Evolutionary conservation across 306 rosid species (phyloP), one percentile per base, ranked within the genome.

Genomic region (Parietaria judaica): DNA sequence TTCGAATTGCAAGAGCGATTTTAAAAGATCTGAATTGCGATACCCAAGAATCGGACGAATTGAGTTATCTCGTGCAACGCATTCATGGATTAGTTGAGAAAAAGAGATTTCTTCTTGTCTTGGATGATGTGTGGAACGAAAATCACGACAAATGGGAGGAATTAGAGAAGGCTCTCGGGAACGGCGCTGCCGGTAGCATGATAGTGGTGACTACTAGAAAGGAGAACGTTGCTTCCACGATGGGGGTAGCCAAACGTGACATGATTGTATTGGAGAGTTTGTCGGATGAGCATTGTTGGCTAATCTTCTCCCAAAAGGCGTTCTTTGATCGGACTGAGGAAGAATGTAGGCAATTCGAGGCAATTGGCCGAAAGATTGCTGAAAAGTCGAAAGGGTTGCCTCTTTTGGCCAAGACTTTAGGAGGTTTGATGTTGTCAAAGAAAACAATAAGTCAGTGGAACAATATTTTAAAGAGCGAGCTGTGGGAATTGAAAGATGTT

Each of bases 171-270:
- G 12, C 45, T 1, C 16, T 51, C 7, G 9, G 7, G 53, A 46
- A 44, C 43, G 57, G 72, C n/a, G 66, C 14, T 14, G 3, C 10
- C 9, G 66, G 57, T 0, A 68, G 72, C 44, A 46, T 14, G 48
- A n/a, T 66, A 3, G 0, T 56, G 31, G 62, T 66, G 9, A 66
- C 70, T 6, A 56, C 72, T 5, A 36, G 66, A 38, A 68, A 51
- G 52, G 3, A 13, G 38, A 34, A 4, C 34, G 72, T 68, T 31
- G 53, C 60, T 17, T 6, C 5, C 8, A 51, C 43, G 4, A 68
- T 60, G 66, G 14, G 60, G 11, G 66, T 51, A 51, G n/a, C 13
- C 52, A n/a, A 54, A 6, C 5, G 6, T 6, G 31, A 3, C 7
- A n/a, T 47, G 72, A 41, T 60, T 36, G 16, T 46, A 8, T n/a